A percentile compares a stretch with the other conserved stretches of the same genome.
Conservation (phyloP, 2,329 filamentous ascomycete genomes). For the Pezicula neosporulosa region DNA sequence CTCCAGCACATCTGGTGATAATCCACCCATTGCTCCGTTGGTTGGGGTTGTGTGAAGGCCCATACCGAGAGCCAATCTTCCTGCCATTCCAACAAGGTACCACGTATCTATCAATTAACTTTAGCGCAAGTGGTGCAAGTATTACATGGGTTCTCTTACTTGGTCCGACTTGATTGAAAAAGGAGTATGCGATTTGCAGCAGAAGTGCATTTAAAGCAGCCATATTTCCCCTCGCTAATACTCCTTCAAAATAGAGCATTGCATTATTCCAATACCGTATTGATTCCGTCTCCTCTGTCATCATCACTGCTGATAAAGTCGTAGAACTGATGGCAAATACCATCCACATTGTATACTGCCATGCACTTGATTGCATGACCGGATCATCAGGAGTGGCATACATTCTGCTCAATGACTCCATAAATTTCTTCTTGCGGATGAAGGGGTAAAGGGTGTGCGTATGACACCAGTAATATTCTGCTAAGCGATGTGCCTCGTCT, state of each 20-base stretch:
- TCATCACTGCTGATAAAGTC: constrained; percentile 37
- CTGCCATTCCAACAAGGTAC: constrained; percentile 41
- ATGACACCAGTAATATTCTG: constrained; percentile 43
- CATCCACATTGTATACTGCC: constrained; percentile 43
- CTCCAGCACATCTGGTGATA: constrained; percentile 22
- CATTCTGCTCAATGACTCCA: constrained; percentile 27
- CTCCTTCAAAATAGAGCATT: constrained; percentile 36
- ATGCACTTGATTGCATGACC: constrained; percentile 29
- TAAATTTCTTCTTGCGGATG: constrained; percentile 32
- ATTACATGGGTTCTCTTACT: constrained; percentile 25
- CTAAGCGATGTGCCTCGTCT: constrained; percentile 26
- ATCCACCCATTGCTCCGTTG: constrained; percentile 11
- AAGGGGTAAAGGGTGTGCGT: constrained; percentile 44
- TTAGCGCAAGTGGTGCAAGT: constrained; percentile 7
- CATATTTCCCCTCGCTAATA: constrained; percentile 35
- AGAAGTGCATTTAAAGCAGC: constrained; percentile 40
- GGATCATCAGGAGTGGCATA: constrained; percentile 27
- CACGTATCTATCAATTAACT: constrained; percentile 34
- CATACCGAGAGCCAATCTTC: constrained; percentile 39
- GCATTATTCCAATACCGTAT: constrained; percentile 41
- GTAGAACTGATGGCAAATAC: constrained; percentile 44
- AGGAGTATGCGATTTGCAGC: constrained; percentile 44
- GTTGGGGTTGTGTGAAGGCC: constrained; percentile 35
- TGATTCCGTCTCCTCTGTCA: constrained; percentile 40
- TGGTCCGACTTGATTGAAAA: constrained; percentile 44